Evolutionary conservation across 2,329 filamentous ascomycete genomes (phyloP).

Genomic region (Apiospora hydei): DNA sequence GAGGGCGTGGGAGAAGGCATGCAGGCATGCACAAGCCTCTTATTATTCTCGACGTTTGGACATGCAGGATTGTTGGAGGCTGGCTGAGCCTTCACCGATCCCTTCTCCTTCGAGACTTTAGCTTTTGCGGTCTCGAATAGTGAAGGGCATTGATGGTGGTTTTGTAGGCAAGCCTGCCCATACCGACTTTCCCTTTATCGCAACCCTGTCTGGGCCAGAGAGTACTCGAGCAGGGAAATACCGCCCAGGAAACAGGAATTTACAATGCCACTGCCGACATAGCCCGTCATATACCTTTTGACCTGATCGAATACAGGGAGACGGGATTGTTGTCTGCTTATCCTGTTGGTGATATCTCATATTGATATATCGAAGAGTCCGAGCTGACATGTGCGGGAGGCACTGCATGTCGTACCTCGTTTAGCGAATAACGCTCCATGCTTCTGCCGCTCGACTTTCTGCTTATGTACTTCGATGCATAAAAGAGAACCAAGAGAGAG

Average conservation of each 20-base stretch:
- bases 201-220: neutral
- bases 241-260: neutral
- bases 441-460: neutral
- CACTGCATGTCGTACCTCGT: neutral
- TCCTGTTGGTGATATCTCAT: slow-evolving; percentile 1
- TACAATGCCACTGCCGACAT: neutral
- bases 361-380: neutral
- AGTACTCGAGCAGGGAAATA: neutral
- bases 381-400: neutral
- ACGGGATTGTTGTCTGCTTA: neutral
- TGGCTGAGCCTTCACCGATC: neutral
- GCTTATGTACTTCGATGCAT: neutral
- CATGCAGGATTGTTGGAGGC: neutral
- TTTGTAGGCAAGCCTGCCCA: neutral
- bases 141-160: neutral
- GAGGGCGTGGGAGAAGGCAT: neutral
- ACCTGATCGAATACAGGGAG: neutral
- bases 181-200: too few species aligned
- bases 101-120: slow-evolving; percentile 1
- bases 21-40: neutral
- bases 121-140: neutral
- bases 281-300: neutral
- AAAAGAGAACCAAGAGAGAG: neutral
- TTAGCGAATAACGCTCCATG: neutral
- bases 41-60: neutral